These are phyloP conservation scores for Rhazya stricta DNA, from an alignment of 257 asterid species.

Conservation along the genomic window DNA sequence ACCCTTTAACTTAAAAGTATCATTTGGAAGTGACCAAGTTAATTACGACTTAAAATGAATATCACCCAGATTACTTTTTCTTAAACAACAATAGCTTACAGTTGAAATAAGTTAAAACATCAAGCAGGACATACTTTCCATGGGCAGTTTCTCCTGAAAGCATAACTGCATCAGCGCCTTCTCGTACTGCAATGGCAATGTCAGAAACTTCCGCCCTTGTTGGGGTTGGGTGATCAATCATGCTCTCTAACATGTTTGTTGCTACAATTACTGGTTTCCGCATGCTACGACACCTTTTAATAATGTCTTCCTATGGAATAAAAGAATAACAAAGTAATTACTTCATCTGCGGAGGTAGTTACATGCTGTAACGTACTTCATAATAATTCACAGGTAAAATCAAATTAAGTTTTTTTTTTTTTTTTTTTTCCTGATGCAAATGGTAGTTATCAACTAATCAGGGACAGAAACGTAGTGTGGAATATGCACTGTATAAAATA, in stretches of 20 bases:
- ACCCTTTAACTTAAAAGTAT: background rate
- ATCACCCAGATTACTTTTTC: background rate
- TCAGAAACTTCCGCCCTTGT: conserved; percentile 99
- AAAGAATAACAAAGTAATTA: background rate
- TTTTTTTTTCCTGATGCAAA: too few relatives aligned
- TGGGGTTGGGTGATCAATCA: conserved; percentile 97
- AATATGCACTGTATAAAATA: background rate
- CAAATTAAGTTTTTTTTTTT: background rate
- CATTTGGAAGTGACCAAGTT: background rate
- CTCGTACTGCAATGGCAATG: conserved; percentile 93
- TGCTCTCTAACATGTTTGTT: conserved; percentile 96
- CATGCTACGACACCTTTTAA: conserved; percentile 83
- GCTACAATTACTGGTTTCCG: conserved; percentile 95
- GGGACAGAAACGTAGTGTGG: background rate
- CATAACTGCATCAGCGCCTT: conserved; percentile 95
- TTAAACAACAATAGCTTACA: background rate
- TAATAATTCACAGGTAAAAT: background rate
- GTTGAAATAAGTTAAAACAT: background rate
- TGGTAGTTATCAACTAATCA: background rate
- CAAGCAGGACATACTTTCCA: conserved; percentile 70
- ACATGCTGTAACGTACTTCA: background rate
- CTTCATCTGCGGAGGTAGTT: background rate
- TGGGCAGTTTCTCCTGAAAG: conserved; percentile 99
- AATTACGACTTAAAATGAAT: background rate
- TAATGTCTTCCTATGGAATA: conserved; percentile 67